These are phyloP conservation scores for Berberis vulgaris DNA, from an alignment of 164 flowering plant species.

Conservation along the genomic window DNA sequence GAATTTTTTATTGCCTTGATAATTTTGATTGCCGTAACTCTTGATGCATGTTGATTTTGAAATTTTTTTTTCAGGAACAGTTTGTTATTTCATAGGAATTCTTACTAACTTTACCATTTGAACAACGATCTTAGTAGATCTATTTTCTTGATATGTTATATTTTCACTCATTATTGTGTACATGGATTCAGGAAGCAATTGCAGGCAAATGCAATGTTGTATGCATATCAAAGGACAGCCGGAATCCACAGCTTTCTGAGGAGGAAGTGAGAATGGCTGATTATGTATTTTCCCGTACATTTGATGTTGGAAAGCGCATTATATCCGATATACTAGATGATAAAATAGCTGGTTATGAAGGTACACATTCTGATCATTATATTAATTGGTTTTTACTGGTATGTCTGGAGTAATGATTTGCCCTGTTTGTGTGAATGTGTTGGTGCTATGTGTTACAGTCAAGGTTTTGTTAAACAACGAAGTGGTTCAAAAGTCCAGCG, in stretches of 20 bases:
- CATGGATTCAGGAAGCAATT: slow-evolving; percentile 54
- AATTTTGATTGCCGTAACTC: too few species aligned
- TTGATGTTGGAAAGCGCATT: slow-evolving; percentile 44
- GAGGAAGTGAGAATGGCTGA: slow-evolving; percentile 59
- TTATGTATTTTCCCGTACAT: slow-evolving; percentile 55
- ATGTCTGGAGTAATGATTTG: not conserved
- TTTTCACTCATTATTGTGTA: not conserved
- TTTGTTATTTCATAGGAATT: too few species aligned
- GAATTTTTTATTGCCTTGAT: too few species aligned
- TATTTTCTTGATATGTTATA: not conserved
- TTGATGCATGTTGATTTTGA: too few species aligned
- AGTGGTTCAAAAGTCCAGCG: not conserved
- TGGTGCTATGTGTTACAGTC: not conserved
- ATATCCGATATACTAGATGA: slow-evolving; percentile 50
- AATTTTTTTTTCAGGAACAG: too few species aligned
- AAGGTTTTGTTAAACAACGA: not conserved
- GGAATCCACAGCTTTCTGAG: slow-evolving; percentile 68
- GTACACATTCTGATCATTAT: slow-evolving; percentile 20
- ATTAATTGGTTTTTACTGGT: not conserved
- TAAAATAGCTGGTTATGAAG: slow-evolving; percentile 53
- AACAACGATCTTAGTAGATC: too few species aligned
- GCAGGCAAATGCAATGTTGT: slow-evolving; percentile 79
- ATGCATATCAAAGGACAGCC: slow-evolving; percentile 63
- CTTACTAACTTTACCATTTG: too few species aligned
- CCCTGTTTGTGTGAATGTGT: not conserved